Base-by-base conservation (phyloP, 441 rosid species). In the Corymbia citriodora region DNA sequence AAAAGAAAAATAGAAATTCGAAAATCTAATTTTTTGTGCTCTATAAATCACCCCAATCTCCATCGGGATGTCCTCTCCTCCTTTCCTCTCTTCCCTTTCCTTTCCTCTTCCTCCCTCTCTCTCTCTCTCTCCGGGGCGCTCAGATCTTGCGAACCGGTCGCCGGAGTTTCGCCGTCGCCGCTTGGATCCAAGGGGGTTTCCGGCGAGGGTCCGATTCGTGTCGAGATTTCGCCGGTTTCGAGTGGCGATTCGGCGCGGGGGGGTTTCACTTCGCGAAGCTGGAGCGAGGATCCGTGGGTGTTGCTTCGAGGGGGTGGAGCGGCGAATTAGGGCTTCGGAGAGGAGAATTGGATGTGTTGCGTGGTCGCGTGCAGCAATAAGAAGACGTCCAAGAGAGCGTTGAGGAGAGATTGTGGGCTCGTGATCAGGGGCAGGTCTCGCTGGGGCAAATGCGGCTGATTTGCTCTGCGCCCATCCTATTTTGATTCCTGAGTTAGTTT, bases 381-480 rank as follows among this genome's bases (percentile, higher is more conserved):
- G 48, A 88, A 88, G 89, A 72, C 29, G 36, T 57, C 49, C 40
- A 83, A 59, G 59, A 57, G 88, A 52, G 65, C 88, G 45, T 13
- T 89, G 61, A 91, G 90, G 89, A 90, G 92, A 87, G 89, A 90
- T 85, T 91, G 68, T n/a, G 89, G 70, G 85, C 74, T 89, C 52
- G 89, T 89, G 54, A 92, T 89, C 88, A 89, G 91, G 87, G 89
- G 93, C 88, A 90, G 93, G 89, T 88, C 72, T 90, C 85, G 89
- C 68, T 92, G 93, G 91, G 92, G 88, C 82, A 90, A 89, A 88
- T 91, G 94, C 82, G 92, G 90, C 53, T 94, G 91, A 91, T 16
- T 91, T 87, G 79, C 88, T 92, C 40, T 50, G 52, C 17, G 59
- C 16, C 36, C 88, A 15, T 21, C 19, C 29, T 31, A 9, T 87